phyloP scores from a whole-genome alignment of 441 rosid genomes.

The Corymbia citriodora region DNA sequence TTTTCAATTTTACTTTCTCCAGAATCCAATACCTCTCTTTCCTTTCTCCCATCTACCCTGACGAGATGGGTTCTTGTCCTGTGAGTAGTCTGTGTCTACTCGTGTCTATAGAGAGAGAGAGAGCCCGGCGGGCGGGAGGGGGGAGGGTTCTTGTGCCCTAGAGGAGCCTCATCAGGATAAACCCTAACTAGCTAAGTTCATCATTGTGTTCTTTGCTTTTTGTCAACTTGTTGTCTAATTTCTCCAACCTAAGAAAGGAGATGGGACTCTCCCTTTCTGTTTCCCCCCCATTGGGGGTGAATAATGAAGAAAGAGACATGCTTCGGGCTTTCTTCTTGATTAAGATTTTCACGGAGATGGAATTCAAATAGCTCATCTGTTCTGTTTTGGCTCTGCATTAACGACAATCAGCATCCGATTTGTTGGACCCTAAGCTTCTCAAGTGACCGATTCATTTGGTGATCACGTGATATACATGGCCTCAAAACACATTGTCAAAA shows the following conservation, averaged over 20 bases:
- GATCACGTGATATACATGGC: not conserved
- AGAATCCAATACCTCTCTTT: not conserved
- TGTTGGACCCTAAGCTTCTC: not conserved
- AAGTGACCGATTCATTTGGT: not conserved
- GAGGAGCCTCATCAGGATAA: not conserved
- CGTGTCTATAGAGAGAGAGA: not conserved
- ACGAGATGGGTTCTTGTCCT: not conserved
- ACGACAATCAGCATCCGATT: not conserved
- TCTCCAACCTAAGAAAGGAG: not conserved
- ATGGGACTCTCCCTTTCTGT: not conserved
- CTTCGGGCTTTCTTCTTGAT: not conserved
- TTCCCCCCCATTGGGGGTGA: not conserved
- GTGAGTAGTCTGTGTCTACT: not conserved
- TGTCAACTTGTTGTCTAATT: not conserved
- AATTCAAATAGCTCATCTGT: not conserved
- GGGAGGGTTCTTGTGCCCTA: not conserved
- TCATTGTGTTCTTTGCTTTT: not conserved
- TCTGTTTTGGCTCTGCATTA: not conserved
- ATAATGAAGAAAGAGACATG: not conserved
- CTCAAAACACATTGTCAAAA: not conserved
- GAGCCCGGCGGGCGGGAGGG: too few relatives aligned
- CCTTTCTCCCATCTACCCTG: not conserved
- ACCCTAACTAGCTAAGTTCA: not conserved
- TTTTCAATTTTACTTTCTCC: not conserved
- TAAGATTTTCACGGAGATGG: not conserved